A percentile compares a stretch with the other conserved stretches of the same genome.
Evolutionary conservation across 768 basidiomycete species (phyloP).

Genomic region (Trametes gibbosa): DNA sequence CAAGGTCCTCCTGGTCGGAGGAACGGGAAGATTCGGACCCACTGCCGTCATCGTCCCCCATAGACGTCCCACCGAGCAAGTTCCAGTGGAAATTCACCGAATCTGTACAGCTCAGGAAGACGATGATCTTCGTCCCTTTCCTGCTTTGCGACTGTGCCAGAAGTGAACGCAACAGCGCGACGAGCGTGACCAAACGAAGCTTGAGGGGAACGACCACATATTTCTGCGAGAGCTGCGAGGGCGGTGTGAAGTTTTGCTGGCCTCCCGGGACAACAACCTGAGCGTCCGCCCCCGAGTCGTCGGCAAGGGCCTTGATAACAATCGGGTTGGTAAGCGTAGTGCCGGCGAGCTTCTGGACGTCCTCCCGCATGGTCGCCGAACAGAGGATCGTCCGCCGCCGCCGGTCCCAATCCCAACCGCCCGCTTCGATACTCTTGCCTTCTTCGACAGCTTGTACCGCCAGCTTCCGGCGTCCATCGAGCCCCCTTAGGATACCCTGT

Average conservation of each 20-base stretch:
- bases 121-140: conserved; percentile 74
- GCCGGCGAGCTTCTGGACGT: conserved; percentile 91
- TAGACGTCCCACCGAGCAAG: conserved; percentile 67
- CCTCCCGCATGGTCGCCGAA: conserved; percentile 94
- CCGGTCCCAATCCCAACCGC: conserved; percentile 82
- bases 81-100: conserved; percentile 98
- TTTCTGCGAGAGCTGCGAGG: conserved; percentile 90
- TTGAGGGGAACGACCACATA: conserved; percentile 90
- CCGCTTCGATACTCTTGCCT: conserved; percentile 67
- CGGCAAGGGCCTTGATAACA: conserved; percentile 74
- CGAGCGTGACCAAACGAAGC: conserved; percentile 86
- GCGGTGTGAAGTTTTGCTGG: conserved; percentile 79
- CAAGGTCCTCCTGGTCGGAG: not conserved
- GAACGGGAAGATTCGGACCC: conserved; percentile 1
- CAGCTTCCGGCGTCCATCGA: conserved; percentile 80
- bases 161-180: conserved; percentile 83
- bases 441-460: conserved; percentile 65
- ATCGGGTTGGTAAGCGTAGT: conserved; percentile 74
- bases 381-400: conserved; percentile 86
- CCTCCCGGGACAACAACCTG: conserved; percentile 24
- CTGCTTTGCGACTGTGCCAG: conserved; percentile 56
- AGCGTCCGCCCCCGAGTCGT: conserved; percentile 31
- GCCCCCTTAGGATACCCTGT: conserved; percentile 78
- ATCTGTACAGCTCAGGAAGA: conserved; percentile 96
- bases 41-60: conserved; percentile 44